phyloP scores from a whole-genome alignment of 176 grass and related monocot species.

The Aegilops sharonensis region DNA sequence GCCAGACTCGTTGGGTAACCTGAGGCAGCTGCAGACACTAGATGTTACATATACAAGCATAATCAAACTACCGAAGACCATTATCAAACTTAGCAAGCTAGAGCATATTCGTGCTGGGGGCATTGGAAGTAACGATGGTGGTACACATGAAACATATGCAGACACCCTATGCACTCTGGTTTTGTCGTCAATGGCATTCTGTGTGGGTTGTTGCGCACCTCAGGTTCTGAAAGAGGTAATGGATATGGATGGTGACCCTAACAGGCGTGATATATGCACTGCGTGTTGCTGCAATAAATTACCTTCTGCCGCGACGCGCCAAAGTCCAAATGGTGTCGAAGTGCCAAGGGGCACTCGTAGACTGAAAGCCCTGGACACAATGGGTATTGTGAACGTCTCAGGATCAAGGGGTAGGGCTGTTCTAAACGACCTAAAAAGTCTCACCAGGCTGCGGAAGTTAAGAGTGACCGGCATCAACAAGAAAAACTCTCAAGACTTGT shows the following conservation, averaged over 20 bases:
- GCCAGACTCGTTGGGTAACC: slow-evolving; percentile 5
- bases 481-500: slow-evolving; percentile 3
- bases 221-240: slow-evolving; percentile 10
- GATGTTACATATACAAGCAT: slow-evolving; percentile 21
- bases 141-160: not conserved
- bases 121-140: slow-evolving; percentile 19
- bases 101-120: slow-evolving; percentile 5
- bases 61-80: slow-evolving; percentile 5
- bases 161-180: slow-evolving; percentile 7
- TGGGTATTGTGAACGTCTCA: slow-evolving; percentile 11
- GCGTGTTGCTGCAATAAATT: slow-evolving; percentile 14
- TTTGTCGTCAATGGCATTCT: not conserved
- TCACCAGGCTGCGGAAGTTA: slow-evolving; percentile 6
- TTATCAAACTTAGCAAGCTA: slow-evolving; percentile 1
- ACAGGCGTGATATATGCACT: slow-evolving; percentile 7
- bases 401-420: not conserved
- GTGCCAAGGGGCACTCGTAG: not conserved
- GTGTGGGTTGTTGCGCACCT: not conserved
- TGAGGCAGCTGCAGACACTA: slow-evolving; percentile 15
- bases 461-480: slow-evolving; percentile 1
- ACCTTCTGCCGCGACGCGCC: not conserved
- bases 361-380: slow-evolving; percentile 10
- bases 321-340: not conserved
- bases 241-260: slow-evolving; percentile 15
- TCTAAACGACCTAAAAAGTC: slow-evolving; percentile 1